Conservation (phyloP, 2,329 filamentous ascomycete genomes). For the Periconia sp. region DNA sequence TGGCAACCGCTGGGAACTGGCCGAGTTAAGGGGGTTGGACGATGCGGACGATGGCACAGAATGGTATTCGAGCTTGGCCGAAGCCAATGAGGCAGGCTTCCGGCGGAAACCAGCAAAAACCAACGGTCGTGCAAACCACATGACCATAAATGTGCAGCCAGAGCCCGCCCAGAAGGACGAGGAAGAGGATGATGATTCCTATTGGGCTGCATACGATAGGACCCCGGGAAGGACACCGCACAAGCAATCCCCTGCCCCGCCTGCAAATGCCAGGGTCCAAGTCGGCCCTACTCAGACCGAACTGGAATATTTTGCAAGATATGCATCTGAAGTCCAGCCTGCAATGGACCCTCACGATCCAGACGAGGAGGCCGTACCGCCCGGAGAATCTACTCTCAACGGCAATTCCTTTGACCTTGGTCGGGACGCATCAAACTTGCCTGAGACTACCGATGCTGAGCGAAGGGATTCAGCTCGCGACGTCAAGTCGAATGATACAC, state of each 20-base stretch:
- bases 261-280: conserved; percentile 36
- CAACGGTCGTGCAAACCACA: conserved; percentile 16
- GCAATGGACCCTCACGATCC: conserved; percentile 80
- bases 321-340: conserved; percentile 73
- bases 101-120: conserved; percentile 26
- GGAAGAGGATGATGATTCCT: conserved; percentile 73
- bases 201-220: conserved; percentile 79
- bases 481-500: conserved; percentile 24
- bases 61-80: conserved; percentile 59
- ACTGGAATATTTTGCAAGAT: conserved; percentile 74
- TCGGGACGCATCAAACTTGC: conserved; percentile 23
- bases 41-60: conserved; percentile 59
- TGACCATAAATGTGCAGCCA: conserved; percentile 9
- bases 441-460: conserved; percentile 3
- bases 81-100: conserved; percentile 60
- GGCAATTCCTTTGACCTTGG: conserved; percentile 52
- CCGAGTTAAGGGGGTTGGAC: conserved; percentile 65
- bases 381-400: conserved; percentile 55
- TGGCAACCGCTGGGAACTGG: conserved; percentile 70
- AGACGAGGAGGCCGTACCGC: conserved; percentile 62
- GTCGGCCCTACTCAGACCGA: conserved; percentile 52
- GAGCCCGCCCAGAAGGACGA: conserved; percentile 44
- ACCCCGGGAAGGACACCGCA: conserved; percentile 56
- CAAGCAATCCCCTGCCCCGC: conserved; percentile 65
- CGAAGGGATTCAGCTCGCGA: conserved; percentile 14